phyloP scores from a whole-genome alignment of 306 rosid genomes.

The Trichosanthes cucumerina region DNA sequence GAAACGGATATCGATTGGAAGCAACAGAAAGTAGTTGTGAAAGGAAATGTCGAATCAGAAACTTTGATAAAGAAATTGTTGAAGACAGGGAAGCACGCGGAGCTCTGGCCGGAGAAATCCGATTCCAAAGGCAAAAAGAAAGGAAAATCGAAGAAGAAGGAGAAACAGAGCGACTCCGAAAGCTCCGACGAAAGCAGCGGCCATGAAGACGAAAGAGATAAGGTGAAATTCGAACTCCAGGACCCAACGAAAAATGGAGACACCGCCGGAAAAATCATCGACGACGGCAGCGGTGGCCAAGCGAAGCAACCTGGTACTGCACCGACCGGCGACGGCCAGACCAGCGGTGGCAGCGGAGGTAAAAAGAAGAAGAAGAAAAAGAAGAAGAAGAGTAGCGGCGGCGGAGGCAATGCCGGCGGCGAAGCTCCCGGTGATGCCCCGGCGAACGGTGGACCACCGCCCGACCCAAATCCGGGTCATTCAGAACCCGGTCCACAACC shows the following conservation, averaged over 20 bases:
- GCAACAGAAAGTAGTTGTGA: constrained; percentile 81
- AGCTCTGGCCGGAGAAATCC: constrained; percentile 52
- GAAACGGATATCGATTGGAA: constrained; percentile 45
- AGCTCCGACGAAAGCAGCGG: constrained; percentile 14
- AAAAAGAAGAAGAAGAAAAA: constrained; percentile 60
- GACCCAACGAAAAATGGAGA: constrained; percentile 11
- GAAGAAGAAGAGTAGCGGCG: constrained; percentile 45
- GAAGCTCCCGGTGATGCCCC: constrained; percentile 10
- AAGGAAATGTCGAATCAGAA: constrained; percentile 69
- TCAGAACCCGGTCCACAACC: constrained; percentile 7
- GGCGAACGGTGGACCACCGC: neutral
- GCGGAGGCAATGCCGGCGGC: constrained; percentile 19
- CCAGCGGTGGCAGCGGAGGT: constrained; percentile 15
- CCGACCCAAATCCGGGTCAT: neutral
- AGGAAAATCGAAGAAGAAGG: constrained; percentile 32
- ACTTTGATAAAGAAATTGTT: constrained; percentile 62
- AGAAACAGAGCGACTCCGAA: constrained; percentile 14
- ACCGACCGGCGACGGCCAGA: neutral
- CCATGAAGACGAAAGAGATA: neutral
- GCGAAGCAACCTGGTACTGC: neutral
- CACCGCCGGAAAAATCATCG: constrained; percentile 12
- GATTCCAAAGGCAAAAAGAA: constrained; percentile 42
- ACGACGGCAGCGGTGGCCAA: neutral
- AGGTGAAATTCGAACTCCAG: neutral
- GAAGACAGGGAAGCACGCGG: constrained; percentile 66